Conservation (phyloP, 164 flowering plant genomes). For the Akebia trifoliata region DNA sequence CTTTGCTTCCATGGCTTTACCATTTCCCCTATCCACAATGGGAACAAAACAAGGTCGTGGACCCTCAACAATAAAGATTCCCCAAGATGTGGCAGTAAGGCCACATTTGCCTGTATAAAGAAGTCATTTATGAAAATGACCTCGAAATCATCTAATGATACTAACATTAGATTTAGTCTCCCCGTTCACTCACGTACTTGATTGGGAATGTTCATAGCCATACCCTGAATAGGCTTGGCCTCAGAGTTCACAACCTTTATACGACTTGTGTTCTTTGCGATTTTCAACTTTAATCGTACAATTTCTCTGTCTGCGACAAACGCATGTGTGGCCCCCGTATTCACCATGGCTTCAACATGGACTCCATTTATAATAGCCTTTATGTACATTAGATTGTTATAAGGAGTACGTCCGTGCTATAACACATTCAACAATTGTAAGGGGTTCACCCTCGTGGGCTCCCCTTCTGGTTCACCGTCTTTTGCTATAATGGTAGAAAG, state of each 20-base stretch:
- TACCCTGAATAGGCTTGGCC: not conserved
- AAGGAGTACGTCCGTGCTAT: not conserved
- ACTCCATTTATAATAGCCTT: not conserved
- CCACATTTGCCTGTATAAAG: not conserved
- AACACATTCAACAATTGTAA: not conserved
- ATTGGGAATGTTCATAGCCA: not conserved
- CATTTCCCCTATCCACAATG: not conserved
- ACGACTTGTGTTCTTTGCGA: not conserved
- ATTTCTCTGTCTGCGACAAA: not conserved
- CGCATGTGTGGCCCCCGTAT: not conserved
- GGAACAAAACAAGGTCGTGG: slow-evolving; percentile 2
- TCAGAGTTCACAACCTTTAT: slow-evolving; percentile 6
- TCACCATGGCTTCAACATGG: not conserved
- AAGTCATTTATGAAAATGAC: slow-evolving; percentile 8
- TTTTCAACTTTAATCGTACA: not conserved
- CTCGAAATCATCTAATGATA: slow-evolving; percentile 15
- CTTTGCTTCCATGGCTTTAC: not conserved
- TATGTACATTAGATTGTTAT: not conserved
- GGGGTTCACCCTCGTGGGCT: not conserved
- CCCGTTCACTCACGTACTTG: not conserved
- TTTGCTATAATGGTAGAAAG: not conserved
- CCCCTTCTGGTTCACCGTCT: not conserved
- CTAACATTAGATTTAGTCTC: not conserved
- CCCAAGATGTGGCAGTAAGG: slow-evolving; percentile 7
- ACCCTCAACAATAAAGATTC: not conserved